These are phyloP conservation scores for Eucalyptus sideroxylon DNA, from an alignment of 345 rosid genomes.

Conservation along the genomic window DNA sequence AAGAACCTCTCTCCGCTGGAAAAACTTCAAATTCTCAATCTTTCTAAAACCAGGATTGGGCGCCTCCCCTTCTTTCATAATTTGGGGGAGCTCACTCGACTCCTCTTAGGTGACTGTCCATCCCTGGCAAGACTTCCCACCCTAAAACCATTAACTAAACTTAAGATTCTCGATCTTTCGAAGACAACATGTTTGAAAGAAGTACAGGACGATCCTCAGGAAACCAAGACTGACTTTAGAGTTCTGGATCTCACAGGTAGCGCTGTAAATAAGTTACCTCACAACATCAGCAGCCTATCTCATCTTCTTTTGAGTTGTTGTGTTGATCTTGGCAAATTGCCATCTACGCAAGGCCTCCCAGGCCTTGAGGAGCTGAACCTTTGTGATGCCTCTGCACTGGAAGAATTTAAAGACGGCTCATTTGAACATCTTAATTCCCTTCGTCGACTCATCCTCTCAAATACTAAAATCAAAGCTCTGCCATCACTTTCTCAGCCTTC, in stretches of 20 bases:
- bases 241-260: background rate
- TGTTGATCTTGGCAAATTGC: fast-evolving
- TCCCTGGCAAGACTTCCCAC: background rate
- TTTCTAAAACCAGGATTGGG: background rate
- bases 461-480: background rate
- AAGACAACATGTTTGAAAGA: background rate
- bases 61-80: background rate
- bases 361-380: background rate
- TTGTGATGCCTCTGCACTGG: background rate
- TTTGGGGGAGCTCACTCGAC: background rate
- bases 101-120: background rate
- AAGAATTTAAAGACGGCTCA: background rate
- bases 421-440: background rate
- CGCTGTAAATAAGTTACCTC: background rate
- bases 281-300: background rate
- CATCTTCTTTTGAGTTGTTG: background rate
- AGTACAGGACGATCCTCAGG: background rate
- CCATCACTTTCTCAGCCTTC: background rate
- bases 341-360: background rate
- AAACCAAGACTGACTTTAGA: background rate
- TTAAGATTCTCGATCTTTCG: background rate
- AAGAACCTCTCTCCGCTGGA: background rate
- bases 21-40: background rate
- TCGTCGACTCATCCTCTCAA: background rate
- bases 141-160: background rate